Base-by-base conservation (phyloP, 2,329 filamentous ascomycete genomes). In the Penicillium hesseltinei region DNA sequence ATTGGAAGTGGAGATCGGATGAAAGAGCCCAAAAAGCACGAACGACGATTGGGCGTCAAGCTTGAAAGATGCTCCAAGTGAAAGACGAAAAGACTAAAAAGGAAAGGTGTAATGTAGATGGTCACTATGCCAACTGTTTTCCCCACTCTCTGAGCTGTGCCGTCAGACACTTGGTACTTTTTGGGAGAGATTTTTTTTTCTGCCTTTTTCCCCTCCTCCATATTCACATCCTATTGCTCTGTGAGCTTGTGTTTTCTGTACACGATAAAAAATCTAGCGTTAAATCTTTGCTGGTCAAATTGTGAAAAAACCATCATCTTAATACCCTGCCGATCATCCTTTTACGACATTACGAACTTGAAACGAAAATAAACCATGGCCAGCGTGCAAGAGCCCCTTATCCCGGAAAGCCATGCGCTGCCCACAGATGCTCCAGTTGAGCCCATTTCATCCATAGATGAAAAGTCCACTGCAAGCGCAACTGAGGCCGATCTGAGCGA, bases 261-360 rank as follows among this genome's bases (percentile, higher is more conserved):
- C 61, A 64, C 60, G 54, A 55, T 56, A 58, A 3, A 23, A 42
- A 44, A 47, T 57, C 55, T 42, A 57, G 60, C 58, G 54, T 65
- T 66, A 56, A 57, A 61, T 53, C 54, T 66, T 66, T 66, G 65
- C 65, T 65, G 65, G 65, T 64, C 65, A 67, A 66, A 61, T 66
- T 63, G 63, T 62, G 58, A 62, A 61, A 52, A n/a, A 27, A 27
- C 27, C 36, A 38, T 10, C 36, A 31, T 52, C 42, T 36, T 57
- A 46, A 38, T 54, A 51, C 43, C 54, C 44, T 57, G 3, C 33
- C 48, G 51, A 66, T 62, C 54, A 56, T 64, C 25, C 61, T 47
- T 66, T 67, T 54, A 67, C 59, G 59, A 67, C 59, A 52, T 55
- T 50, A 62, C 51, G 55, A 59, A 25, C 44, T 64, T 66, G 64